Percentiles rank a stretch among this genome's conserved stretches.
phyloP scores from a whole-genome alignment of 1,139 yeast genomes.

The Hyphopichia pseudoburtonii region DNA sequence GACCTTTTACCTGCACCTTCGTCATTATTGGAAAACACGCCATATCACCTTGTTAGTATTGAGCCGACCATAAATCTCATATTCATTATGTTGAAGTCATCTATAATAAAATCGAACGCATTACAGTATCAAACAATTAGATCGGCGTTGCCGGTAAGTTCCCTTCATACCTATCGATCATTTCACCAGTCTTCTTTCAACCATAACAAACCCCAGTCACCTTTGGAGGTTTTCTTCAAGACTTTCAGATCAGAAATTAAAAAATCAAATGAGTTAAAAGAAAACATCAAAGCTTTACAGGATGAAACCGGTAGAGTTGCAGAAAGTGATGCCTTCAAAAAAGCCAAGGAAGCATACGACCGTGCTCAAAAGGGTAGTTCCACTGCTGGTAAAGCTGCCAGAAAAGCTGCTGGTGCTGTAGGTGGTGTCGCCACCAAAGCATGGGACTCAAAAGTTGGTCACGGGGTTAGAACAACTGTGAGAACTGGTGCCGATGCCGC shows the following conservation, averaged over 20 bases:
- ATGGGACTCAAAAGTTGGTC: conserved; percentile 95
- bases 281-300: conserved; percentile 89
- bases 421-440: conserved; percentile 89
- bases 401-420: conserved; percentile 90
- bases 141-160: neutral
- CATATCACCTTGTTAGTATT: no score
- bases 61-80: no score
- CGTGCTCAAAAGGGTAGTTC: conserved; percentile 78
- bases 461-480: conserved; percentile 81
- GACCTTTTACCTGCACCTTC: no score
- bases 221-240: conserved; percentile 88
- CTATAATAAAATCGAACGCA: conserved; percentile 8
- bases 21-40: no score
- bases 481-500: conserved; percentile 76
- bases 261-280: conserved; percentile 85
- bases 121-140: neutral
- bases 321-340: conserved; percentile 90
- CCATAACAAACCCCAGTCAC: conserved; percentile 46
- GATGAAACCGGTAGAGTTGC: conserved; percentile 96
- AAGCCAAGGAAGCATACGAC: conserved; percentile 90
- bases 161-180: neutral
- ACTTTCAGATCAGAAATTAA: conserved; percentile 91
- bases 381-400: conserved; percentile 80
- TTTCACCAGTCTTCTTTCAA: neutral
- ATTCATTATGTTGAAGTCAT: conserved; percentile 8